These are phyloP conservation scores for Aspergillus avenaceus DNA, from an alignment of 495 filamentous ascomycete genomes.

Conservation along the genomic window DNA sequence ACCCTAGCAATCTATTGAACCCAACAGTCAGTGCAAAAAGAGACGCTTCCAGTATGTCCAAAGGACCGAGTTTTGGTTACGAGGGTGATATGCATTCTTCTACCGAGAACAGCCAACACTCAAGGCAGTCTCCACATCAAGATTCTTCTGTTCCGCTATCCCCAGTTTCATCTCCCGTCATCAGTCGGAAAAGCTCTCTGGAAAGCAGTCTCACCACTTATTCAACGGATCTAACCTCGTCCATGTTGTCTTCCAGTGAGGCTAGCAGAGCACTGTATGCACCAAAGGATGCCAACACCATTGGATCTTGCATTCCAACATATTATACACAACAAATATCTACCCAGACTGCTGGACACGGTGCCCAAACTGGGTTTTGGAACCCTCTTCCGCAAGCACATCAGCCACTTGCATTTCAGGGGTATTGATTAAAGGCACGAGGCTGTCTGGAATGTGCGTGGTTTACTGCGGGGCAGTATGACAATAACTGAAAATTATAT, in stretches of 20 bases:
- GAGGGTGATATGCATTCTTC: not conserved
- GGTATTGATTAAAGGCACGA: slow-evolving; percentile 2
- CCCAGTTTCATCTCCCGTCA: slow-evolving; percentile 10
- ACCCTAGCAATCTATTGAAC: not conserved
- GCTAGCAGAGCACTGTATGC: not conserved
- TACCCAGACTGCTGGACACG: slow-evolving; percentile 2
- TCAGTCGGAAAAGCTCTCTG: slow-evolving; percentile 17
- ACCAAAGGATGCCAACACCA: slow-evolving; percentile 4
- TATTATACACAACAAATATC: slow-evolving; percentile 16
- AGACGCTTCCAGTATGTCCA: slow-evolving; percentile 18
- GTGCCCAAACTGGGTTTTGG: slow-evolving; percentile 12
- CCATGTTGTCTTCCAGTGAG: slow-evolving; percentile 11
- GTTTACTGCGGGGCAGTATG: too few relatives aligned
- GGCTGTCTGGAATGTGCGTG: not conserved
- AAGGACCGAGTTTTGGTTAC: slow-evolving; percentile 3
- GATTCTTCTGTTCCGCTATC: slow-evolving; percentile 11
- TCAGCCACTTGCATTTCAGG: slow-evolving; percentile 10
- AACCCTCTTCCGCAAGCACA: slow-evolving; percentile 5
- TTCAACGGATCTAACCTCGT: slow-evolving; percentile 11
- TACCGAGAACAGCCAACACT: not conserved
- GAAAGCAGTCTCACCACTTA: slow-evolving; percentile 16
- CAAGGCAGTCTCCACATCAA: slow-evolving; percentile 7
- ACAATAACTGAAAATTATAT: too few relatives aligned
- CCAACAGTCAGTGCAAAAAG: not conserved
- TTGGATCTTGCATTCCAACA: slow-evolving; percentile 10